Evolutionary conservation across 1,284 basidiomycete genomes (phyloP), one percentile per base, ranked within the genome.

Genomic region (Ceratobasidium sp.): DNA sequence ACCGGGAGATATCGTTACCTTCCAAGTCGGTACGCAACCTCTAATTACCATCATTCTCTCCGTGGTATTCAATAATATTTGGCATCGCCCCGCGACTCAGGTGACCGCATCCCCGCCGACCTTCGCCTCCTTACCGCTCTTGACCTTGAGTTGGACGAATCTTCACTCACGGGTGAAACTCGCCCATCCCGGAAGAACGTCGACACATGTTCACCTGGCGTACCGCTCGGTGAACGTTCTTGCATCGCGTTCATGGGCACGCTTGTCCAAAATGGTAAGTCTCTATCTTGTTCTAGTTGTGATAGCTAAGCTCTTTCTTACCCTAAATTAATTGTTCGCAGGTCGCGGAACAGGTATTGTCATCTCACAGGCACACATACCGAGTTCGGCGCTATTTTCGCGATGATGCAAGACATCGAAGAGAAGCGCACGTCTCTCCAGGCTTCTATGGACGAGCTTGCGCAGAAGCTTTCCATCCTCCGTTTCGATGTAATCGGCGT

Each of bases 161-260:
- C 92, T 76, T 95, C 94, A 73, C 82, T 99, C 74, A 99, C 96
- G 0, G 96, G 97, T 26, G 96, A 99, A 84, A 97, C 95, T 1
- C 88, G 88, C 26, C 89, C 95, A 0, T 87, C 94, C 21, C 84
- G 84, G 77, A 98, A 98, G 83, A 85, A 84, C 66, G 81, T 83
- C 0, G 87, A 88, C 26, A 82, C 86, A 11, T 94, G 88, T 80
- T 55, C 83, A 80, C 16, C 88, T 90, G 76, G 84, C 87, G 88
- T 89, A 21, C 89, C 91, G 6, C 86, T 98, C 59, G 93, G 94
- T 9, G 96, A 98, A 77, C 84, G 97, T 76, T 88, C 87, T 18
- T 97, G 95, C 80, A 91, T 98, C 63, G 97, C 90, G 1, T 98
- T 96, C 80, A 98, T 99, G 97, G 97, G 97, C 2, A 98, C 96